Base-by-base conservation (phyloP, 2,329 filamentous ascomycete species). In the Grosmannia clavigera region DNA sequence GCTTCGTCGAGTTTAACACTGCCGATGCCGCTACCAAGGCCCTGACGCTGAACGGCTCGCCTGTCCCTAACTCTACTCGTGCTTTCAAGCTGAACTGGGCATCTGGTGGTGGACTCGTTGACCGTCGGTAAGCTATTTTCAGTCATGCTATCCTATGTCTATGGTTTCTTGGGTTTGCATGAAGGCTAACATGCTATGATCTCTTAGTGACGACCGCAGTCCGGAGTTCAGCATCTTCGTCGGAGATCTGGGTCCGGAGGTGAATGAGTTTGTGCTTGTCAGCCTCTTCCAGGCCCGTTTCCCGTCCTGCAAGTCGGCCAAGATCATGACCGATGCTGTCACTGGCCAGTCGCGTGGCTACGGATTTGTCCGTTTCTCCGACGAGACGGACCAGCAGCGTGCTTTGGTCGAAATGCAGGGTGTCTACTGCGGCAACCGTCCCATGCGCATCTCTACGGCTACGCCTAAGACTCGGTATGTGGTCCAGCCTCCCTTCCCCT, bases 71-170 rank as follows among this genome's bases (percentile, higher is more conserved):
- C 81, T 95, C 91, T 63, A 87, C 87, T 68, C 90, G 94, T 52
- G 87, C 90, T 56, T 99, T 99, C 83, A 97, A 97, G 81, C 85
- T 99, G 63, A 99, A 99, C 83, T 99, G 94, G 94, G 94, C 94
- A 66, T 96, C 91, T 66, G 94, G 94, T 66, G 94, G 94, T 70
- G 94, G 94, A 61, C 82, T 99, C 51, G 90, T 95, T 66, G 94
- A 99, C 74, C 88, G 94, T 73, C 88, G 90, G 88, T 90, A 78
- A 71, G 82, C 19, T 33, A 22, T 10, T 43, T n/a, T 38, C 22
- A 14, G 25, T 29, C 2, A 5, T n/a, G 27, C 10, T 5, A 10
- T n/a, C 19, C 27, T n/a, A 12, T 43, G 43, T 9, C 6, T 55
- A 3, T 31, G 16, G 16, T 51, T 35, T 46, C 27, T 33, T 46